phyloP scores from a whole-genome alignment of 2,329 filamentous ascomycete genomes.

The Fusarium sp. region DNA sequence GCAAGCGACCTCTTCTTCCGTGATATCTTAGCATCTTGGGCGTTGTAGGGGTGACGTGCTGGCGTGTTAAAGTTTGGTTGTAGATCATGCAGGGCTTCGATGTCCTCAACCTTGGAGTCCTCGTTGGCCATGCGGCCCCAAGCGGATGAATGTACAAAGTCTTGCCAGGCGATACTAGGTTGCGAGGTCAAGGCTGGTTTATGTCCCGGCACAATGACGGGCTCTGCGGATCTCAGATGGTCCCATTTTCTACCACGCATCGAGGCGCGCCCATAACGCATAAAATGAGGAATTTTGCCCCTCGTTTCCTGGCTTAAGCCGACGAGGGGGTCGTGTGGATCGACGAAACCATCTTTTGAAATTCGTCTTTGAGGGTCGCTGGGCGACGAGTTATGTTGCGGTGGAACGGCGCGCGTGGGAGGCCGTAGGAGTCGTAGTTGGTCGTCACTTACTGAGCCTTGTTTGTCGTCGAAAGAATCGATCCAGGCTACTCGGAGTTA shows the following conservation, averaged over 20 bases:
- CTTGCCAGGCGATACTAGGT: slow-evolving; percentile 63
- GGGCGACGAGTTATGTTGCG: slow-evolving; percentile 60
- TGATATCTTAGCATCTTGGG: slow-evolving; percentile 48
- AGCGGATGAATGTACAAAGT: slow-evolving; percentile 66
- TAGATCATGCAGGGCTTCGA: slow-evolving; percentile 60
- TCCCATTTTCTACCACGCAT: slow-evolving; percentile 68
- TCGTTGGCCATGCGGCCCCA: slow-evolving; percentile 64
- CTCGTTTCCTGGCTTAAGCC: slow-evolving; percentile 53
- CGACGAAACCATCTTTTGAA: slow-evolving; percentile 63
- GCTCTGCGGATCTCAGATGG: slow-evolving; percentile 69
- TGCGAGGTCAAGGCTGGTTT: slow-evolving; percentile 54
- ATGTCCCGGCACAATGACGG: slow-evolving; percentile 68
- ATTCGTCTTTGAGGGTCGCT: slow-evolving; percentile 58
- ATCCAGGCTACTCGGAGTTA: slow-evolving; percentile 59
- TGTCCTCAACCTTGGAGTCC: slow-evolving; percentile 62
- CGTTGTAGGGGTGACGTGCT: slow-evolving; percentile 51
- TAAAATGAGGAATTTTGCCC: slow-evolving; percentile 60
- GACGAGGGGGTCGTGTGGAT: slow-evolving; percentile 56
- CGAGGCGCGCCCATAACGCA: slow-evolving; percentile 62
- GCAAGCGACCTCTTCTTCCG: slow-evolving; percentile 50
- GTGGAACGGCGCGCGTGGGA: slow-evolving; percentile 55
- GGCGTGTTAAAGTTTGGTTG: slow-evolving; percentile 63
- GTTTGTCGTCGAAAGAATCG: slow-evolving; percentile 60
- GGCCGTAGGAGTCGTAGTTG: slow-evolving; percentile 57
- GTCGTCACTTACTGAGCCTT: slow-evolving; percentile 55